Evolutionary conservation across 768 basidiomycete species (phyloP).

Genomic region (Kwoniella dendrophila): DNA sequence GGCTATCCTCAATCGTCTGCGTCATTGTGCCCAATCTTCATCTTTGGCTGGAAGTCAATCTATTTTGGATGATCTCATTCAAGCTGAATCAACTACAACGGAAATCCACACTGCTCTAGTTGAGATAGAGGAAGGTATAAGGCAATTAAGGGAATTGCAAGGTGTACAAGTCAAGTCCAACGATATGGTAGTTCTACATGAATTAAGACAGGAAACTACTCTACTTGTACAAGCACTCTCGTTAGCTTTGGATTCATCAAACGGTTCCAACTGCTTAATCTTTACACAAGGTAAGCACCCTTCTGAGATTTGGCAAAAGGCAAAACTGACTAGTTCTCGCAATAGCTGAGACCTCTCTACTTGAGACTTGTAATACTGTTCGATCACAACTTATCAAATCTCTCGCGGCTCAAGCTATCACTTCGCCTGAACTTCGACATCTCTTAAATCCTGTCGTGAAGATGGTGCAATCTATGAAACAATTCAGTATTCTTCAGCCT

Average conservation of each 20-base stretch:
- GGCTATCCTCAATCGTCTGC: slow-evolving; percentile 19
- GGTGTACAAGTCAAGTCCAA: slow-evolving; percentile 8
- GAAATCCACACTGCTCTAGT: slow-evolving; percentile 24
- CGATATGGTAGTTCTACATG: slow-evolving; percentile 29
- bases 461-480: slow-evolving; percentile 45
- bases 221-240: slow-evolving; percentile 22
- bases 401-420: slow-evolving; percentile 21
- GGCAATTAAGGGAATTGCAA: slow-evolving; percentile 36
- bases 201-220: slow-evolving; percentile 22
- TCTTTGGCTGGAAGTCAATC: slow-evolving; percentile 18
- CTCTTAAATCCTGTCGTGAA: slow-evolving; percentile 54
- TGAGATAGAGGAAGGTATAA: slow-evolving; percentile 36
- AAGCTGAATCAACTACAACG: slow-evolving; percentile 8
- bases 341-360: slow-evolving; percentile 21
- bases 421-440: slow-evolving; percentile 46
- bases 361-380: slow-evolving; percentile 11
- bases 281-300: slow-evolving; percentile 31
- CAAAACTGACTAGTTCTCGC: too few species aligned
- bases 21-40: slow-evolving; percentile 22
- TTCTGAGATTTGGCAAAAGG: neutral
- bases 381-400: neutral
- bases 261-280: slow-evolving; percentile 15
- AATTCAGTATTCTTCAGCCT: neutral
- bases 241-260: slow-evolving; percentile 7
- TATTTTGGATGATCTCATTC: slow-evolving; percentile 4